phyloP scores from a whole-genome alignment of 1,284 basidiomycete species.

The Leccinum olivaceoglutinosum region DNA sequence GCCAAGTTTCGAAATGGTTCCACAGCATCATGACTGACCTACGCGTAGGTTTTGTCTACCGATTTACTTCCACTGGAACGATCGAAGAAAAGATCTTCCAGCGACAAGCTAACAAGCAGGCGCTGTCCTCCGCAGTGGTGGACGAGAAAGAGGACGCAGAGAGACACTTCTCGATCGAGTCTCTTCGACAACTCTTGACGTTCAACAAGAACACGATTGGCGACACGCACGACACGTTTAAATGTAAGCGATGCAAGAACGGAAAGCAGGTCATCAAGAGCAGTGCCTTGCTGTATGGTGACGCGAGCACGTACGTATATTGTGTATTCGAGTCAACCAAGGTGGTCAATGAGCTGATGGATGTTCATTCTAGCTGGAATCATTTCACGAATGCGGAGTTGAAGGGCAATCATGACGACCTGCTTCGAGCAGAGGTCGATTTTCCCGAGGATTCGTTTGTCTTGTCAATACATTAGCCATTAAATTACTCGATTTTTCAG shows the following conservation, averaged over 20 bases:
- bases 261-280: slow-evolving; percentile 84
- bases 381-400: slow-evolving; percentile 86
- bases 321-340: not conserved
- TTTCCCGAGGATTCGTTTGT: slow-evolving; percentile 85
- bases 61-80: slow-evolving; percentile 95
- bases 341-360: slow-evolving; percentile 3
- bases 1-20: slow-evolving; percentile 20
- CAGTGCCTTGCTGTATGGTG: slow-evolving; percentile 90
- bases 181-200: slow-evolving; percentile 86
- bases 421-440: slow-evolving; percentile 31
- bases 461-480: slow-evolving; percentile 89
- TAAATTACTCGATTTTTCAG: slow-evolving; percentile 30
- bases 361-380: slow-evolving; percentile 80
- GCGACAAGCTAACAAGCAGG: slow-evolving; percentile 90
- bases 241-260: slow-evolving; percentile 91
- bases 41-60: slow-evolving; percentile 74
- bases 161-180: slow-evolving; percentile 90
- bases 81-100: slow-evolving; percentile 99
- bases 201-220: slow-evolving; percentile 87
- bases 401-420: slow-evolving; percentile 27
- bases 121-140: slow-evolving; percentile 94
- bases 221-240: slow-evolving; percentile 85
- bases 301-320: slow-evolving; percentile 85
- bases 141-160: slow-evolving; percentile 96
- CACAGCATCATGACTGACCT: slow-evolving; percentile 3